These are phyloP conservation scores for Phytophthora tubulina DNA, from an alignment of 352 stramenopile genomes.

Conservation along the genomic window DNA sequence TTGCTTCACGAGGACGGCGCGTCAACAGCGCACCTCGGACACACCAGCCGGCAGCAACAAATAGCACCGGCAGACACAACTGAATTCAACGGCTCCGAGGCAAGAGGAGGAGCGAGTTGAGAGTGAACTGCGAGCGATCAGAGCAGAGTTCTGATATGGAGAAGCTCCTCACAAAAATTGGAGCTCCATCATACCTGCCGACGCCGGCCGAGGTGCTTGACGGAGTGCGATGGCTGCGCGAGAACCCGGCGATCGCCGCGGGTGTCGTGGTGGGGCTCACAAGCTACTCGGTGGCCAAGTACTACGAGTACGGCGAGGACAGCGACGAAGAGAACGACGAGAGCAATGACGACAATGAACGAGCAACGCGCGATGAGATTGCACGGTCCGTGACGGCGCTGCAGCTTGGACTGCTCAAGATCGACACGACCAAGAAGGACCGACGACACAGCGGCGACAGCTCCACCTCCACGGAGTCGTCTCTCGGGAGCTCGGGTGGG, in stretches of 20 bases:
- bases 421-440: slow-evolving; percentile 25
- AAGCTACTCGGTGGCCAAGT: slow-evolving; percentile 74
- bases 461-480: slow-evolving; percentile 44
- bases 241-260: slow-evolving; percentile 71
- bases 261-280: slow-evolving; percentile 75
- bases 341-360: background rate
- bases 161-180: slow-evolving; percentile 54
- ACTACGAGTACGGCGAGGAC: slow-evolving; percentile 59
- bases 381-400: slow-evolving; percentile 58
- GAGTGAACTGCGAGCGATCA: background rate
- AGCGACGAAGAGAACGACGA: slow-evolving; percentile 40
- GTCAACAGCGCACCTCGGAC: slow-evolving; percentile 46
- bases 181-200: slow-evolving; percentile 68
- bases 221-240: slow-evolving; percentile 69
- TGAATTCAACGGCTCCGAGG: slow-evolving; percentile 36
- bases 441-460: slow-evolving; percentile 39
- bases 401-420: slow-evolving; percentile 54
- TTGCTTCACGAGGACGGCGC: slow-evolving; percentile 39
- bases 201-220: slow-evolving; percentile 70
- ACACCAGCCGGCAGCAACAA: slow-evolving; percentile 18
- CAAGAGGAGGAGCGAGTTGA: slow-evolving; percentile 11
- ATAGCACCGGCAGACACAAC: slow-evolving; percentile 23
- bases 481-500: slow-evolving; percentile 32
- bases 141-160: slow-evolving; percentile 29
- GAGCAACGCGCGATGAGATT: slow-evolving; percentile 55